Percentiles rank a stretch among this genome's conserved stretches.
These are phyloP conservation scores for Candida qinlingensis DNA, from an alignment of 805 yeast species.

Conservation along the genomic window DNA sequence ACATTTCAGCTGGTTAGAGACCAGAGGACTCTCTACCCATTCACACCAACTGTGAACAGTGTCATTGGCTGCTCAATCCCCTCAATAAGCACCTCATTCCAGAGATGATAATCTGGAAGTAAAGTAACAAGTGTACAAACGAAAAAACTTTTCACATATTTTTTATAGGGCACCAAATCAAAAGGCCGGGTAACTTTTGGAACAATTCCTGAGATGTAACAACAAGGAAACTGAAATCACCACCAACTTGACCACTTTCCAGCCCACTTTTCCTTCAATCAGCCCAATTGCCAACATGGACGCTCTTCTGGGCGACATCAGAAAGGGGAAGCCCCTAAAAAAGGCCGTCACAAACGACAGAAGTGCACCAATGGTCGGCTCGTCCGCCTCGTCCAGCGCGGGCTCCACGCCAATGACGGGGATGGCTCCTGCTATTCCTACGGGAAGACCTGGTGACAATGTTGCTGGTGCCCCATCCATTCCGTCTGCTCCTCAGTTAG, in stretches of 20 bases:
- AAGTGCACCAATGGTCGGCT: constrained; percentile 47
- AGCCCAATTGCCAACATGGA: constrained; percentile 31
- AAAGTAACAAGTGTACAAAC: constrained; percentile 1
- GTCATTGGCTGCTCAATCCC: too few species aligned
- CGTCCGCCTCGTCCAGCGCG: constrained; percentile 1
- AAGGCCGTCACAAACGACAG: constrained; percentile 65
- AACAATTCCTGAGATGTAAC: too few species aligned
- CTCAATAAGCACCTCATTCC: too few species aligned
- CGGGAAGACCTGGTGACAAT: constrained; percentile 11
- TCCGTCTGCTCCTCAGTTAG: constrained; percentile 19
- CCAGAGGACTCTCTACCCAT: background rate
- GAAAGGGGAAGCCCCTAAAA: constrained; percentile 59
- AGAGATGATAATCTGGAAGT: background rate
- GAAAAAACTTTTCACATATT: background rate
- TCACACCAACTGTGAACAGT: too few species aligned
- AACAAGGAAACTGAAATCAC: background rate
- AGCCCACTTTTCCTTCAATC: background rate
- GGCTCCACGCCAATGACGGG: constrained; percentile 8
- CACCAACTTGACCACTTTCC: background rate
- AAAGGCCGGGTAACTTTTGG: background rate
- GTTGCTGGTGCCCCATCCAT: constrained; percentile 8
- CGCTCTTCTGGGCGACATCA: constrained; percentile 74
- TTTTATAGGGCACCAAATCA: background rate
- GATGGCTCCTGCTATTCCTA: constrained; percentile 17
- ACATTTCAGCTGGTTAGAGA: too few species aligned